Conservation (phyloP, 2,329 filamentous ascomycete genomes). For the Camillea tinctor region DNA sequence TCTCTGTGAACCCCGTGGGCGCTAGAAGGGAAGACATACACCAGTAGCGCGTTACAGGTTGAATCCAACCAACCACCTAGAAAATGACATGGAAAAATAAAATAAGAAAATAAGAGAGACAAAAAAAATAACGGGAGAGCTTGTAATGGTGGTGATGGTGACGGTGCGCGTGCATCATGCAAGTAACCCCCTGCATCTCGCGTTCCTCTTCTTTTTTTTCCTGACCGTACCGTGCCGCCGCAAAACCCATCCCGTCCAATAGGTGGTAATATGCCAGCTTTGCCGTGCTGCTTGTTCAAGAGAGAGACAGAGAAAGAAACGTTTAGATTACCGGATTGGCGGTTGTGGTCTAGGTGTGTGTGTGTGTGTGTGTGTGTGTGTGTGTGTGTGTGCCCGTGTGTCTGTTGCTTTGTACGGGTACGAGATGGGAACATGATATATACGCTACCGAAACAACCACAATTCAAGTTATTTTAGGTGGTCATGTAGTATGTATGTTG, state of each 20-base stretch:
- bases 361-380: background rate
- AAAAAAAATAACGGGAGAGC: background rate
- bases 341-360: background rate
- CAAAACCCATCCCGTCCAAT: background rate
- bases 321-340: background rate
- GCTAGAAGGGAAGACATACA: background rate
- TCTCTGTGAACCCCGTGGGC: too few relatives aligned
- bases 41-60: background rate
- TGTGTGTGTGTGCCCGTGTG: too few relatives aligned
- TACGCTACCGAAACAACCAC: background rate
- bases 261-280: background rate
- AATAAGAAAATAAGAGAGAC: background rate
- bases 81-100: too few relatives aligned
- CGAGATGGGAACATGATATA: background rate
- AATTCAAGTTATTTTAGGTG: background rate
- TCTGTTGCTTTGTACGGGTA: background rate
- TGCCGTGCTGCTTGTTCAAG: background rate
- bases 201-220: background rate
- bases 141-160: too few relatives aligned
- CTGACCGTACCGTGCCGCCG: background rate
- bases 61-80: background rate
- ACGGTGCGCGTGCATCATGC: background rate
- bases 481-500: background rate
- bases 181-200: background rate
- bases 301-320: too few relatives aligned